Conservation (phyloP, 305 asterid species). For the Fraxinus baroniana region DNA sequence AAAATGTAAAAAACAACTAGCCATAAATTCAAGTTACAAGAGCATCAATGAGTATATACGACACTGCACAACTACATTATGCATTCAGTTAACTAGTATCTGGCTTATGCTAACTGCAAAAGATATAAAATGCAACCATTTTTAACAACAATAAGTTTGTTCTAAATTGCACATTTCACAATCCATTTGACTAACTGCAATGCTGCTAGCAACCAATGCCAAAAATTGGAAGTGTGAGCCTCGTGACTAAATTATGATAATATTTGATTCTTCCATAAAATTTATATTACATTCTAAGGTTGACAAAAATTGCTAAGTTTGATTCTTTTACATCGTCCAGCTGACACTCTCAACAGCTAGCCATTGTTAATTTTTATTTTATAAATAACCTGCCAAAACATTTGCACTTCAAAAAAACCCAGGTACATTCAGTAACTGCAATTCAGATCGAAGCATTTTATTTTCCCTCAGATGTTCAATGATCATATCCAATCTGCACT, state of each 20-base stretch:
- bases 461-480: slow-evolving; percentile 15
- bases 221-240: neutral
- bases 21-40: neutral
- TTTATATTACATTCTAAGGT: neutral
- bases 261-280: neutral
- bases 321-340: slow-evolving; percentile 13
- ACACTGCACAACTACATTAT: slow-evolving; percentile 11
- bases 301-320: slow-evolving; percentile 1
- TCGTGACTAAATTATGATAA: neutral
- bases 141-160: neutral
- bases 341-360: slow-evolving; percentile 18
- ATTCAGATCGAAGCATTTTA: slow-evolving; percentile 7
- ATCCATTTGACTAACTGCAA: neutral
- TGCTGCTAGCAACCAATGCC: neutral
- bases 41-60: neutral
- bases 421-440: neutral
- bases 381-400: slow-evolving; percentile 4
- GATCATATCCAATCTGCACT: slow-evolving; percentile 18
- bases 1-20: neutral
- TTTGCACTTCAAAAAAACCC: neutral
- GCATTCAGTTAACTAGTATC: slow-evolving; percentile 13
- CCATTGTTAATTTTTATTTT: slow-evolving; percentile 14
- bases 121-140: neutral
- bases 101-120: neutral
- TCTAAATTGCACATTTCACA: neutral